These are phyloP conservation scores for Ilex paraguariensis DNA, from an alignment of 305 asterid genomes.

Conservation along the genomic window DNA sequence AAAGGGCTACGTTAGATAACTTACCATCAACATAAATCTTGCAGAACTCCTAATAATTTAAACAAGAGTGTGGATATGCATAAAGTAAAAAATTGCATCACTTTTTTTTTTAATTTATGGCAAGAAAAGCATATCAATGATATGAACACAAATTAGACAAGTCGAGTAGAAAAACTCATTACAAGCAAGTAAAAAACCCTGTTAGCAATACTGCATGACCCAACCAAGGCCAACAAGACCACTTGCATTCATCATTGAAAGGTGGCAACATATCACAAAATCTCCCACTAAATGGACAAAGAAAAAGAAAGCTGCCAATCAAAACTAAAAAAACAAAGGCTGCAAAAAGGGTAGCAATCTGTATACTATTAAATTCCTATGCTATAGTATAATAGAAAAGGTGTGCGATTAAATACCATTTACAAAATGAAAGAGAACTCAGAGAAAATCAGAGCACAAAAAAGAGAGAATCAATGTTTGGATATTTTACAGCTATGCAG, in stretches of 20 bases:
- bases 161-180: no score
- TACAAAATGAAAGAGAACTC: slow-evolving; percentile 6
- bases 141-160: no score
- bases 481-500: slow-evolving; percentile 41
- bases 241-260: slow-evolving; percentile 34
- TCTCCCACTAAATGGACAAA: slow-evolving; percentile 34
- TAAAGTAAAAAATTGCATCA: no score
- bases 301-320: slow-evolving; percentile 39
- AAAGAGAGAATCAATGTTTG: slow-evolving; percentile 28
- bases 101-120: no score
- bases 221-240: slow-evolving; percentile 29
- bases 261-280: slow-evolving; percentile 32
- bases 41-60: no score
- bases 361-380: no score
- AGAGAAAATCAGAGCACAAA: slow-evolving; percentile 1
- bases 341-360: slow-evolving; percentile 12
- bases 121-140: no score
- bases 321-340: slow-evolving; percentile 27
- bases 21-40: no score
- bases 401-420: slow-evolving; percentile 31
- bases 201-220: no score
- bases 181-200: no score
- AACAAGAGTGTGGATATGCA: no score
- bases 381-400: slow-evolving; percentile 21
- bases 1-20: no score